phyloP scores from a whole-genome alignment of 2,329 filamentous ascomycete genomes.

The Botrytis tulipae region DNA sequence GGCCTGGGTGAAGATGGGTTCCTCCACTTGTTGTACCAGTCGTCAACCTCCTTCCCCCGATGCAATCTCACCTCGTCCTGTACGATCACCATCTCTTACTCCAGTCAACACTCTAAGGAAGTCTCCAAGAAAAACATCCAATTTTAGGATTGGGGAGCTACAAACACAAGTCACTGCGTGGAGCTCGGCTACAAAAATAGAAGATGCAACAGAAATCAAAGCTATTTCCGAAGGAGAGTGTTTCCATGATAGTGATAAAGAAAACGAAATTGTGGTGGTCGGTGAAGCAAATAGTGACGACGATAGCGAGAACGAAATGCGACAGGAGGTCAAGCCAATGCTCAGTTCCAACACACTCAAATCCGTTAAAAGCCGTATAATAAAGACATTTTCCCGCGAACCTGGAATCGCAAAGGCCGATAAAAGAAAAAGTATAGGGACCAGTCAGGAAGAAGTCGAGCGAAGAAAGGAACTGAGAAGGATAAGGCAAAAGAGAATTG shows the following conservation, averaged over 20 bases:
- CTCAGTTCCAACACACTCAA: conserved; percentile 44
- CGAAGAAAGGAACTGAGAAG: conserved; percentile 56
- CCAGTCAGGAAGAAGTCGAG: conserved; percentile 53
- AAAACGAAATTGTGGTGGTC: conserved; percentile 44
- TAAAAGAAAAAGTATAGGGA: conserved; percentile 43
- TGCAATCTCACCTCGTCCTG: conserved; percentile 30
- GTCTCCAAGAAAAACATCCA: conserved; percentile 24
- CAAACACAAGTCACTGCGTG: conserved; percentile 22
- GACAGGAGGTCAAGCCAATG: conserved; percentile 40
- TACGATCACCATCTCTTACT: conserved; percentile 17
- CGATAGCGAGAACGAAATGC: conserved; percentile 44
- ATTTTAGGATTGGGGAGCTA: not conserved
- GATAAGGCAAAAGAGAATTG: conserved; percentile 56
- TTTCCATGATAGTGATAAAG: conserved; percentile 25
- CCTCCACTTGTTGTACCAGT: conserved; percentile 33
- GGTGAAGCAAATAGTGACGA: conserved; percentile 23
- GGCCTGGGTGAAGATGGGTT: conserved; percentile 11
- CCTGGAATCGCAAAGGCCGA: conserved; percentile 42
- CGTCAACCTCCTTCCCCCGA: conserved; percentile 37
- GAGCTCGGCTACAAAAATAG: conserved; percentile 23
- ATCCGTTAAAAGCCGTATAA: conserved; percentile 43
- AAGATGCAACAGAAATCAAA: conserved; percentile 28
- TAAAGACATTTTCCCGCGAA: conserved; percentile 47
- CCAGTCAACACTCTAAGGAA: conserved; percentile 16
- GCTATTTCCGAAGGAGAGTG: conserved; percentile 34